Evolutionary conservation across 108 stramenopile genomes (phyloP).

Genomic region (Skeletonema tropicum): DNA sequence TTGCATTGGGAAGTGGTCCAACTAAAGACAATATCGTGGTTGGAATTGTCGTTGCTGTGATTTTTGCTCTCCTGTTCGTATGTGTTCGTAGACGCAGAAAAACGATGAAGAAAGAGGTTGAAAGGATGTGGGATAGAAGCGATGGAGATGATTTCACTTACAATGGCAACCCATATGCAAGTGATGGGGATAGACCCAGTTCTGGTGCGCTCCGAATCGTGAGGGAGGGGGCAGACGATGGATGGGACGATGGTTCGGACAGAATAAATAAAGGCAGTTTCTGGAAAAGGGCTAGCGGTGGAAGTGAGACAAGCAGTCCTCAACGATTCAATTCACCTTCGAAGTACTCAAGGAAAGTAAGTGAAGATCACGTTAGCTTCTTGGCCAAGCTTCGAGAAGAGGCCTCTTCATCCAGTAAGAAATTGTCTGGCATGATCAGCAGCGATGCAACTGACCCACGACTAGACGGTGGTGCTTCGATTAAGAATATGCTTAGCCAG

Average conservation of each 20-base stretch:
- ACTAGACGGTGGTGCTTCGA: conserved; percentile 50
- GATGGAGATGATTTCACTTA: conserved; percentile 29
- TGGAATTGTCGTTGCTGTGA: conserved; percentile 23
- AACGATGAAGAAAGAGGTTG: background rate
- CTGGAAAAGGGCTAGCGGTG: conserved; percentile 18
- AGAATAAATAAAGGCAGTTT: conserved; percentile 32
- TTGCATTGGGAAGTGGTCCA: background rate
- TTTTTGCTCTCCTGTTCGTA: background rate
- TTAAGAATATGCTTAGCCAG: conserved; percentile 44
- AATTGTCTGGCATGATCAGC: conserved; percentile 12
- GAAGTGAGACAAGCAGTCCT: conserved; percentile 1
- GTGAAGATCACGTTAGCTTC: conserved; percentile 25
- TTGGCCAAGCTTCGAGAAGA: conserved; percentile 35
- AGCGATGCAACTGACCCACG: conserved; percentile 31
- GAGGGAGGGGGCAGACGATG: conserved; percentile 22
- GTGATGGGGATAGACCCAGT: background rate
- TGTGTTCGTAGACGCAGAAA: conserved; percentile 6
- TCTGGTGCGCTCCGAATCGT: conserved; percentile 18
- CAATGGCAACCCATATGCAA: background rate
- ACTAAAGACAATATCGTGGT: conserved; percentile 25
- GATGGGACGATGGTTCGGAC: conserved; percentile 36
- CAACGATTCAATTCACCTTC: background rate
- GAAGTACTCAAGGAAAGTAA: conserved; percentile 19
- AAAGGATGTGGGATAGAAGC: conserved; percentile 33
- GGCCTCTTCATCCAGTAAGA: conserved; percentile 28